Evolutionary conservation across 2,329 filamentous ascomycete genomes (phyloP).

Genomic region (Aspergillus quadrilineatus): DNA sequence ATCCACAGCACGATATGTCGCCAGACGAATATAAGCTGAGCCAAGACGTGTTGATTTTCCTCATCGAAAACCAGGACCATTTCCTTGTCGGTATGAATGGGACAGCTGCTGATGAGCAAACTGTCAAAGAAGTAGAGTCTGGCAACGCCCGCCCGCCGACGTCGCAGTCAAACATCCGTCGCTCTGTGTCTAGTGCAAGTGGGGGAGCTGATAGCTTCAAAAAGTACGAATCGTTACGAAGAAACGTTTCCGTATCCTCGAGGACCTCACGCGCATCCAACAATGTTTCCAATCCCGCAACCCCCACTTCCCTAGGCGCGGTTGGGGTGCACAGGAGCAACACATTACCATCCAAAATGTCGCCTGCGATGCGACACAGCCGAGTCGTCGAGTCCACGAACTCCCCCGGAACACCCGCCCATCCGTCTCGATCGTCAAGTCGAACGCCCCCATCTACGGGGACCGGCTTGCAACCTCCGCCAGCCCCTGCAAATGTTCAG

Average conservation of each 20-base stretch:
- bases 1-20: conserved; percentile 92
- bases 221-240: conserved; percentile 71
- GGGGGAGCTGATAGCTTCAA: conserved; percentile 83
- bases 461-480: neutral
- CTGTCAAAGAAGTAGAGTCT: conserved; percentile 67
- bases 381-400: conserved; percentile 53
- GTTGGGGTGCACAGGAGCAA: conserved; percentile 75
- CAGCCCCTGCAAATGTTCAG: conserved; percentile 1
- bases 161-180: conserved; percentile 56
- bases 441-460: conserved; percentile 16
- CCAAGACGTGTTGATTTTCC: conserved; percentile 93
- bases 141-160: conserved; percentile 53
- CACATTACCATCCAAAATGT: conserved; percentile 88
- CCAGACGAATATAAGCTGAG: conserved; percentile 91
- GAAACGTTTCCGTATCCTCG: conserved; percentile 93
- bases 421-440: conserved; percentile 33
- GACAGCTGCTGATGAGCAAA: conserved; percentile 89
- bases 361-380: conserved; percentile 71
- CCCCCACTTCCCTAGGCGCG: conserved; percentile 55
- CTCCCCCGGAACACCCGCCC: conserved; percentile 34
- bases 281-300: conserved; percentile 66
- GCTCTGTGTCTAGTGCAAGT: conserved; percentile 85
- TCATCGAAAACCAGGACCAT: conserved; percentile 98
- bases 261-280: conserved; percentile 75
- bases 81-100: conserved; percentile 98